phyloP scores from a whole-genome alignment of 2,329 filamentous ascomycete species.

The Nigrospora sphaerica region DNA sequence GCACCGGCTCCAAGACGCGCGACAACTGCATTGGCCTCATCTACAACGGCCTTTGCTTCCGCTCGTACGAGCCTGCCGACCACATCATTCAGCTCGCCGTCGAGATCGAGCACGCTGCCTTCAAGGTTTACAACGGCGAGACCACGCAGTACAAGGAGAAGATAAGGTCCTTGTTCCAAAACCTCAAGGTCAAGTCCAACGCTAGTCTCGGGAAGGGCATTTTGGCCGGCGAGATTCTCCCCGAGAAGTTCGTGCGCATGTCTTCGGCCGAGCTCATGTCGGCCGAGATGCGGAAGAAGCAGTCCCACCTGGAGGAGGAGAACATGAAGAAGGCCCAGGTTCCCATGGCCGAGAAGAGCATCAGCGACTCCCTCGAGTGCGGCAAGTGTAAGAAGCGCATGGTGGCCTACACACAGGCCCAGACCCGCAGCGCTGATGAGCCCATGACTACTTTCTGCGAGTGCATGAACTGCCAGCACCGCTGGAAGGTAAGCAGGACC shows the following conservation, averaged over 20 bases:
- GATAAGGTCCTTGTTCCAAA: conserved; percentile 87
- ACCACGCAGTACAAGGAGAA: conserved; percentile 75
- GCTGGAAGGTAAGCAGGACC: conserved; percentile 56
- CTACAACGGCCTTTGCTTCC: conserved; percentile 79
- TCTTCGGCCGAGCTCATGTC: conserved; percentile 86
- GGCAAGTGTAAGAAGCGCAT: conserved; percentile 88
- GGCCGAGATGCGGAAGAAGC: conserved; percentile 68
- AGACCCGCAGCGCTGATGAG: conserved; percentile 93
- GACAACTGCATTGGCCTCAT: conserved; percentile 85
- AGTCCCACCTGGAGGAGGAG: conserved; percentile 72
- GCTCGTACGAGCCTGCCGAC: conserved; percentile 63
- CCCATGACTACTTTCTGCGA: conserved; percentile 76
- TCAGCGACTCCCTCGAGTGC: conserved; percentile 82
- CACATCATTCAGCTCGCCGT: conserved; percentile 67
- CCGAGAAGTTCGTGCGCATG: conserved; percentile 78
- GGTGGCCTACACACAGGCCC: conserved; percentile 93
- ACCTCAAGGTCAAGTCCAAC: conserved; percentile 91
- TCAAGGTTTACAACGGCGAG: conserved; percentile 61
- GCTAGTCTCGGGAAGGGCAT: conserved; percentile 68
- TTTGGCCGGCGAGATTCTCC: conserved; percentile 63
- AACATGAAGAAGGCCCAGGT: conserved; percentile 98
- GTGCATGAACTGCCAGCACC: conserved; percentile 61
- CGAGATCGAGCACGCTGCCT: conserved; percentile 78
- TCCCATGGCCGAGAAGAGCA: conserved; percentile 82
- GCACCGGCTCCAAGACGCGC: conserved; percentile 66